Base-by-base conservation (phyloP, 2,329 filamentous ascomycete species). In the Lasiodiplodia theobromae region DNA sequence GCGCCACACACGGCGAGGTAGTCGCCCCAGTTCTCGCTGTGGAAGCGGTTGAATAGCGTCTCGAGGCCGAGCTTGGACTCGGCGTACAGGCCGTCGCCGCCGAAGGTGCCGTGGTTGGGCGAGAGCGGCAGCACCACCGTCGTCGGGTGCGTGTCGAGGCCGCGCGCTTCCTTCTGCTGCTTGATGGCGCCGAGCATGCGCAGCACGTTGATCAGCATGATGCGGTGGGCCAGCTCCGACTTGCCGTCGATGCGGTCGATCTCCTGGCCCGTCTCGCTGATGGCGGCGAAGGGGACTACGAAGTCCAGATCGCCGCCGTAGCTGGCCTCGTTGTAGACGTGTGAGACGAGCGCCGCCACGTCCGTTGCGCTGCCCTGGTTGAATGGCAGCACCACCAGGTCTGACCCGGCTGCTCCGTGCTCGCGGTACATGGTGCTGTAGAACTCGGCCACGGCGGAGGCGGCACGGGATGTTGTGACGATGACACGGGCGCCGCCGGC, bases 21-120 rank as follows among this genome's bases (percentile, higher is more conserved):
- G 1, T 78, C 72, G 65, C 68, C 47, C 82, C 81, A 83, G 53
- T 71, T 70, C 68, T 82, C 81, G 1, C 77, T 78, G 16, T 73
- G 70, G 71, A 72, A 79, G 25, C 73, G 74, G 47, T 78, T 76
- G n/a, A 82, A 70, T 7, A 82, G 68, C 0, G 72, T 70, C 71
- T 81, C 79, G 7, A 83, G 73, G 0, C 73, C 82, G 1, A 83
- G 72, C 72, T 84, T 84, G 2, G 82, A 82, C 69, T 83, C 82
- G 0, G 80, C 74, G 67, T 84, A 84, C 14, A 84, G 69, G 0
- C 82, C 82, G 67, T 84, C 82, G 3, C 76, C 74, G 2, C 82
- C 82, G 58, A 84, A 81, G 2, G 73, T 75, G 37, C 82, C 82
- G 60, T 82, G 80, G 67, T 84, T 84, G 10, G 82, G 82, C 0